phyloP scores from a whole-genome alignment of 768 basidiomycete species.

The Lentinula sp. region DNA sequence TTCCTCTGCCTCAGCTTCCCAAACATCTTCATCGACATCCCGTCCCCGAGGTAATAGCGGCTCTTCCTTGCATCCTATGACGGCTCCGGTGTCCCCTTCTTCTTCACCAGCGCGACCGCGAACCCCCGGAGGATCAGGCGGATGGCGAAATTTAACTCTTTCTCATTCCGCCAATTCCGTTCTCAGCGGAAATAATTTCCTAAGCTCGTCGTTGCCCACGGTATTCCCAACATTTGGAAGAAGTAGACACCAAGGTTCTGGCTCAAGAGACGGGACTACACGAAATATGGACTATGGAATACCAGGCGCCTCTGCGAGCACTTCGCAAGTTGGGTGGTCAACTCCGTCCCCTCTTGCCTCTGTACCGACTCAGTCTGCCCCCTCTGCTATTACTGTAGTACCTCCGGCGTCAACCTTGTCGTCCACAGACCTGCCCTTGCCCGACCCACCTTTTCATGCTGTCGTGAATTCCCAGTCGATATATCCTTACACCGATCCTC shows the following conservation, averaged over 20 bases:
- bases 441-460: background rate
- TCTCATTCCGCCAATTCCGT: background rate
- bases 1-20: background rate
- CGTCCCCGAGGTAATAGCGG: slow-evolving; percentile 1
- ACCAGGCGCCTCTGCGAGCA: background rate
- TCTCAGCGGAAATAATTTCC: background rate
- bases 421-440: background rate
- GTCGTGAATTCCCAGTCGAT: background rate
- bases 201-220: background rate
- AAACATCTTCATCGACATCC: background rate
- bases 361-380: background rate
- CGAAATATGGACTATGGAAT: background rate
- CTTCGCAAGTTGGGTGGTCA: background rate
- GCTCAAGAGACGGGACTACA: background rate
- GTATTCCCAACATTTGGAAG: background rate
- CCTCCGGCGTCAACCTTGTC: background rate
- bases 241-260: background rate
- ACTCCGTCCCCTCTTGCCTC: slow-evolving; percentile 5
- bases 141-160: background rate
- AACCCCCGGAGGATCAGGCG: slow-evolving; percentile 1
- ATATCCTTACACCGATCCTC: slow-evolving; percentile 74
- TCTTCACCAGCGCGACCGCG: slow-evolving; percentile 12
- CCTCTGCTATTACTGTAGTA: background rate
- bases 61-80: slow-evolving; percentile 12
- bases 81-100: slow-evolving; percentile 15